Percentiles rank a stretch among this genome's conserved stretches.
These are phyloP conservation scores for Trametes cubensis DNA, from an alignment of 768 basidiomycete species.

Conservation along the genomic window DNA sequence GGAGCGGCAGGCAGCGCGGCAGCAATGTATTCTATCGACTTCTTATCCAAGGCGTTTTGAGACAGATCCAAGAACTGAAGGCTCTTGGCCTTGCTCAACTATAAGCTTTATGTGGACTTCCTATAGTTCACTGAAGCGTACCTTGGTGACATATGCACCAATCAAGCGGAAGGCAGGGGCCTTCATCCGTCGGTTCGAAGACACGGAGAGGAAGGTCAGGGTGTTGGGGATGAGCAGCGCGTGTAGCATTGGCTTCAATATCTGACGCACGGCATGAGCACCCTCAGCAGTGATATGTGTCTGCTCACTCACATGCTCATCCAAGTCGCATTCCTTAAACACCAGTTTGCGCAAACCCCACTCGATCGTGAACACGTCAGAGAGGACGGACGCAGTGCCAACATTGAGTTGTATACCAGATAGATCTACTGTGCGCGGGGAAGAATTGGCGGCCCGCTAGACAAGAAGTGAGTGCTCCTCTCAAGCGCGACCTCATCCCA, in stretches of 20 bases:
- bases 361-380: constrained; percentile 90
- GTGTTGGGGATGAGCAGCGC: constrained; percentile 82
- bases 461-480: background rate
- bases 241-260: constrained; percentile 87
- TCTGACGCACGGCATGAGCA: constrained; percentile 43
- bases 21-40: constrained; percentile 79
- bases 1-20: constrained; percentile 59
- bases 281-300: background rate
- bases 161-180: constrained; percentile 74
- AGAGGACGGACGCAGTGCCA: constrained; percentile 74
- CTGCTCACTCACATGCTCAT: constrained; percentile 63
- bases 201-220: constrained; percentile 80
- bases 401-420: constrained; percentile 75
- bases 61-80: constrained; percentile 91
- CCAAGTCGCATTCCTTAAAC: constrained; percentile 85
- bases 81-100: constrained; percentile 57
- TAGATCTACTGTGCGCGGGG: constrained; percentile 76
- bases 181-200: constrained; percentile 85
- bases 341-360: constrained; percentile 90
- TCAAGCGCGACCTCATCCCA: background rate
- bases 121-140: constrained; percentile 29
- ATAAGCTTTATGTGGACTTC: no score
- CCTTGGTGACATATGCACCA: constrained; percentile 79
- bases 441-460: constrained; percentile 54
- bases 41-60: constrained; percentile 83